Percentiles rank a stretch among this genome's conserved stretches.
Conservation (phyloP, 441 rosid species). For the Erodium moschatum region DNA sequence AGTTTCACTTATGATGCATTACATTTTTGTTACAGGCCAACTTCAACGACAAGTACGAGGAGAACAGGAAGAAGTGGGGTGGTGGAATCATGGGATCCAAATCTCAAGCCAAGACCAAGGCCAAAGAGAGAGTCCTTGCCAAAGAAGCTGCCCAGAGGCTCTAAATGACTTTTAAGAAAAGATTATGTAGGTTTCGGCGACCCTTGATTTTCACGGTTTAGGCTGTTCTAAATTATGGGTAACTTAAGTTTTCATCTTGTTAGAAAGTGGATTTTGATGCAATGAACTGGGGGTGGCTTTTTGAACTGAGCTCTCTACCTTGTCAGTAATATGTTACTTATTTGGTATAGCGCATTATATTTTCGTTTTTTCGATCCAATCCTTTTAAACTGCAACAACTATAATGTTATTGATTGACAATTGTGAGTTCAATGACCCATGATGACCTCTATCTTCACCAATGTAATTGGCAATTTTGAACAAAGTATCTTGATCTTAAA, state of each 20-base stretch:
- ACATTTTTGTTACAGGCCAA: slow-evolving; percentile 43
- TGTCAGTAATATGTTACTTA: too few species aligned
- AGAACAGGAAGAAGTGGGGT: slow-evolving; percentile 87
- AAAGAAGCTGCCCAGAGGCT: slow-evolving; percentile 45
- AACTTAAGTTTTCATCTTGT: neutral
- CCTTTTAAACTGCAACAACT: too few species aligned
- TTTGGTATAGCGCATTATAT: too few species aligned
- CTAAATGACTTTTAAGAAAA: slow-evolving; percentile 38
- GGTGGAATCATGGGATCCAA: slow-evolving; percentile 92
- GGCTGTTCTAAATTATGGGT: slow-evolving; percentile 1
- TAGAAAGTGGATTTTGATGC: slow-evolving; percentile 4
- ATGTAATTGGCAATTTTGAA: too few species aligned
- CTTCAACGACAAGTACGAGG: slow-evolving; percentile 83
- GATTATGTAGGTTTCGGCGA: neutral
- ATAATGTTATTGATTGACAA: too few species aligned
- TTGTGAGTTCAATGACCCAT: too few species aligned
- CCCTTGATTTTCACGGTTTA: neutral
- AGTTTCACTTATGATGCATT: neutral
- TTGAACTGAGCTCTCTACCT: neutral
- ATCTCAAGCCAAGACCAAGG: slow-evolving; percentile 58
- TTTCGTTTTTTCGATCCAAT: too few species aligned
- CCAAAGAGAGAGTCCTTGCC: slow-evolving; percentile 22
- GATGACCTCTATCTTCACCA: too few species aligned
- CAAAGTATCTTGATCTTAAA: too few species aligned
- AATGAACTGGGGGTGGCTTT: neutral